Evolutionary conservation across 2,329 filamentous ascomycete species (phyloP).

Genomic region (Ascomycota sp.): DNA sequence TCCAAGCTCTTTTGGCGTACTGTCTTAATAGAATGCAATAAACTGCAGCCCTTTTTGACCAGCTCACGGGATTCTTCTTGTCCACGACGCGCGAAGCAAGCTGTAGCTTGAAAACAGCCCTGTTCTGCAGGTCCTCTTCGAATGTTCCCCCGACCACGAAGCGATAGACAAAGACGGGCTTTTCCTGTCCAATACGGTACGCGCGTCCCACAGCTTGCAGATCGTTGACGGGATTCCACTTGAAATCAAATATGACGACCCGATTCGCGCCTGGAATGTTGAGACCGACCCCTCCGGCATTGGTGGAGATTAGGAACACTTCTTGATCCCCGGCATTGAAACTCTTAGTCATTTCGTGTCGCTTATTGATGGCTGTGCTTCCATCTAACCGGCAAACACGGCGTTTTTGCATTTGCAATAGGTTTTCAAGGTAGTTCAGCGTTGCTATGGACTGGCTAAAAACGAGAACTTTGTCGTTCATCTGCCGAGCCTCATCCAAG

Average conservation of each 20-base stretch:
- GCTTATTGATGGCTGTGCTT: slow-evolving; percentile 26
- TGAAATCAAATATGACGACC: slow-evolving; percentile 69
- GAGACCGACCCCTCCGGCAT: slow-evolving; percentile 60
- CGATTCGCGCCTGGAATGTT: slow-evolving; percentile 73
- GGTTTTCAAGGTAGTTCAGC: slow-evolving; percentile 43
- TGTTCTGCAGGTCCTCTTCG: slow-evolving; percentile 54
- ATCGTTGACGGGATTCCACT: slow-evolving; percentile 63
- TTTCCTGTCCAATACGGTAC: slow-evolving; percentile 67
- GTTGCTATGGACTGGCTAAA: slow-evolving; percentile 58
- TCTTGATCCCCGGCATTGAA: slow-evolving; percentile 42
- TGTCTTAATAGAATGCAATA: slow-evolving; percentile 36
- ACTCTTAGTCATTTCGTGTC: slow-evolving; percentile 41
- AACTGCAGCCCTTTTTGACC: slow-evolving; percentile 35
- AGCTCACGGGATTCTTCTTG: slow-evolving; percentile 54
- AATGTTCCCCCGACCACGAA: slow-evolving; percentile 62
- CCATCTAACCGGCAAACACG: slow-evolving; percentile 48
- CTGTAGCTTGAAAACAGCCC: slow-evolving; percentile 63
- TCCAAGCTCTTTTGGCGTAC: slow-evolving; percentile 29
- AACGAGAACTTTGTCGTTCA: slow-evolving; percentile 56
- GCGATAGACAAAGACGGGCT: slow-evolving; percentile 68
- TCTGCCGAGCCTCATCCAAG: slow-evolving; percentile 37
- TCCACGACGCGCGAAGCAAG: slow-evolving; percentile 66
- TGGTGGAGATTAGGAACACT: slow-evolving; percentile 67
- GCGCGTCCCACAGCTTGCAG: slow-evolving; percentile 74
- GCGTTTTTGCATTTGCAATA: slow-evolving; percentile 29